Conservation (phyloP, 352 stramenopile species). For the Phytophthora cajani region DNA sequence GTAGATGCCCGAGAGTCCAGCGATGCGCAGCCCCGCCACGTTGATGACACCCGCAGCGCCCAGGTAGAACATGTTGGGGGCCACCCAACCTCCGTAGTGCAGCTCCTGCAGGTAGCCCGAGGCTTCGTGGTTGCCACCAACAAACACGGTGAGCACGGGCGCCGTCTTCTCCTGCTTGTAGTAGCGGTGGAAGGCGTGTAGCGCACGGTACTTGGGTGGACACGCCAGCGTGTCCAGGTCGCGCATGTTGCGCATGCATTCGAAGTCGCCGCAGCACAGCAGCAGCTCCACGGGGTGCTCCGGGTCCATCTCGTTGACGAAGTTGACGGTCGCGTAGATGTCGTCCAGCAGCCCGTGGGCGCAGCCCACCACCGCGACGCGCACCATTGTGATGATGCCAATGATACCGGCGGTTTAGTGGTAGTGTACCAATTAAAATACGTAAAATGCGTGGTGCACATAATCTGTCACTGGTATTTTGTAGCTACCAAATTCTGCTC, state of each 20-base stretch:
- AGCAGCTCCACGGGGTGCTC: conserved; percentile 93
- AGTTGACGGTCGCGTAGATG: conserved; percentile 96
- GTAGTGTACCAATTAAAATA: too few relatives aligned
- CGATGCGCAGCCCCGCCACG: conserved; percentile 94
- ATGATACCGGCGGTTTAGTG: neutral
- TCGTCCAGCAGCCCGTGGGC: conserved; percentile 98
- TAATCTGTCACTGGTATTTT: too few relatives aligned
- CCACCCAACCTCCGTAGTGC: conserved; percentile 98
- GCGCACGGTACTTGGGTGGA: conserved; percentile 95
- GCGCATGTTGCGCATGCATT: conserved; percentile 95
- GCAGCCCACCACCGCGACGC: conserved; percentile 97
- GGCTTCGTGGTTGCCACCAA: conserved; percentile 99
- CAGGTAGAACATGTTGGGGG: conserved; percentile 99
- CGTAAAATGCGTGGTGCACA: too few relatives aligned
- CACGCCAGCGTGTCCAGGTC: conserved; percentile 96
- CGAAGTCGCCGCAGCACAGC: conserved; percentile 99
- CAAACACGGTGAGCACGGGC: conserved; percentile 96
- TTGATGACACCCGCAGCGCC: conserved; percentile 94
- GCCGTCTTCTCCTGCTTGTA: conserved; percentile 93
- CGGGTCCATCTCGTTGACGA: conserved; percentile 89
- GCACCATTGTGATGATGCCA: conserved; percentile 42
- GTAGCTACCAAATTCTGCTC: too few relatives aligned
- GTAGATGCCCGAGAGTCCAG: conserved; percentile 98
- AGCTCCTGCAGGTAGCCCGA: conserved; percentile 97
- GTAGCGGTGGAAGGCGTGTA: conserved; percentile 96